Conservation (phyloP, 2,329 filamentous ascomycete genomes). For the Microcyclospora pomicola region DNA sequence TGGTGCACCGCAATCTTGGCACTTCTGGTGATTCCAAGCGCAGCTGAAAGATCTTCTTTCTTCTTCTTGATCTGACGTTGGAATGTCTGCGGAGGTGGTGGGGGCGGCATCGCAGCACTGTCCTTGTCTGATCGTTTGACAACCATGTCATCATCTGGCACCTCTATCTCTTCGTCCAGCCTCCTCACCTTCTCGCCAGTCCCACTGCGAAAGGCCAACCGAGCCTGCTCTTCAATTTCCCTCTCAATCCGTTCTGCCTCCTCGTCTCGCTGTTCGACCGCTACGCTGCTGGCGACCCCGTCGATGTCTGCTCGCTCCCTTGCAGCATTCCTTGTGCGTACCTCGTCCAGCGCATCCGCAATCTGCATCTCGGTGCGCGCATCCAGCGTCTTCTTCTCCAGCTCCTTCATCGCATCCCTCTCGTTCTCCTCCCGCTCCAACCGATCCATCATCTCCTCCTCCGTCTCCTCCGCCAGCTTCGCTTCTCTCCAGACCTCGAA, state of each 20-base stretch:
- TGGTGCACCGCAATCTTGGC: no score
- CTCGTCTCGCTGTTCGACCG: constrained; percentile 37
- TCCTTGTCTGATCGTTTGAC: constrained; percentile 19
- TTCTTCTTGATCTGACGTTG: constrained; percentile 73
- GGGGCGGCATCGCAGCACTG: constrained; percentile 23
- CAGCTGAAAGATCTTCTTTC: constrained; percentile 55
- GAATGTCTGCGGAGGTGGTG: constrained; percentile 48
- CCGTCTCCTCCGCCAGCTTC: constrained; percentile 58
- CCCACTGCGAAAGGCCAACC: constrained; percentile 57
- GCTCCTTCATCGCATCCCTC: constrained; percentile 82
- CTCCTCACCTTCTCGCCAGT: constrained; percentile 41
- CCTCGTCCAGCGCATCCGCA: constrained; percentile 90
- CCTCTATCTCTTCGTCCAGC: constrained; percentile 38
- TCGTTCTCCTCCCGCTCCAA: constrained; percentile 69
- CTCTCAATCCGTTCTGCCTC: constrained; percentile 54
- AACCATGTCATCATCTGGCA: constrained; percentile 22
- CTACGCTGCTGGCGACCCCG: constrained; percentile 45
- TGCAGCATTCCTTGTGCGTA: constrained; percentile 77
- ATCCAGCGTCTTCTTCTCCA: constrained; percentile 87
- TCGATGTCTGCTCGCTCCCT: constrained; percentile 59
- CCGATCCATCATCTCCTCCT: constrained; percentile 74
- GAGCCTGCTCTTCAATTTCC: constrained; percentile 74
- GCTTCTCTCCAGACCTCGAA: constrained; percentile 79
- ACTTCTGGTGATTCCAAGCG: constrained; percentile 76
- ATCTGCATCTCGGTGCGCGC: constrained; percentile 93